phyloP scores from a whole-genome alignment of 1,139 yeast genomes.

The Pneumocystis murina region DNA sequence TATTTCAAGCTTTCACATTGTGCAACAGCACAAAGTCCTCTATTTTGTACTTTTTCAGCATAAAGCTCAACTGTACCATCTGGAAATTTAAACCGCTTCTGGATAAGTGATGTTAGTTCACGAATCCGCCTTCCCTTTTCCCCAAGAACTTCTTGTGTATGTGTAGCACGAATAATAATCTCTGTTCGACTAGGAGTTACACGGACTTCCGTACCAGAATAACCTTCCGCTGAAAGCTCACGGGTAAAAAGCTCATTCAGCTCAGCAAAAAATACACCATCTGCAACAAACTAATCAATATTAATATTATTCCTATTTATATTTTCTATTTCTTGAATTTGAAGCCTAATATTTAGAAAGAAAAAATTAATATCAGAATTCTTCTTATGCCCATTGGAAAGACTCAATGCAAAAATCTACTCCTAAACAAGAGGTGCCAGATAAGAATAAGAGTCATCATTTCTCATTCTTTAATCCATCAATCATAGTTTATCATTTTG shows the following conservation, averaged over 20 bases:
- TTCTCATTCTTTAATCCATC: neutral
- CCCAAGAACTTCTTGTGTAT: constrained; percentile 98
- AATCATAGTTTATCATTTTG: neutral
- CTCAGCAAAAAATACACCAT: constrained; percentile 99
- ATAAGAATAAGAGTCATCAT: constrained; percentile 4
- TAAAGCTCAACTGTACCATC: constrained; percentile 88
- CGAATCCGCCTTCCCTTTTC: constrained; percentile 99
- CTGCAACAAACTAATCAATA: constrained; percentile 59
- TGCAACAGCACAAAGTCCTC: constrained; percentile 99
- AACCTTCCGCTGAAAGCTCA: constrained; percentile 99
- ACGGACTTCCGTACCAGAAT: constrained; percentile 99
- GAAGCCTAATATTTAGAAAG: neutral
- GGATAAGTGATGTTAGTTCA: constrained; percentile 93
- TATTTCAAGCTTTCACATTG: constrained; percentile 98
- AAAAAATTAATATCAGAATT: neutral
- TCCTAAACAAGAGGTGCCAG: constrained; percentile 11
- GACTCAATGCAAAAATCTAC: neutral
- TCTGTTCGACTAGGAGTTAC: constrained; percentile 97
- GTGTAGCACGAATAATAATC: constrained; percentile 96
- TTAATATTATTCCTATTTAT: constrained; percentile 22
- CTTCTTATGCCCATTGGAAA: neutral
- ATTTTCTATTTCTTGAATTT: neutral
- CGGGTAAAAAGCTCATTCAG: constrained; percentile 99
- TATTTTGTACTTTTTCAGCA: constrained; percentile 99
- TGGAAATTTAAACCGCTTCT: constrained; percentile 95